phyloP scores from a whole-genome alignment of 163 green algal species.

The Picocystis sp. region DNA sequence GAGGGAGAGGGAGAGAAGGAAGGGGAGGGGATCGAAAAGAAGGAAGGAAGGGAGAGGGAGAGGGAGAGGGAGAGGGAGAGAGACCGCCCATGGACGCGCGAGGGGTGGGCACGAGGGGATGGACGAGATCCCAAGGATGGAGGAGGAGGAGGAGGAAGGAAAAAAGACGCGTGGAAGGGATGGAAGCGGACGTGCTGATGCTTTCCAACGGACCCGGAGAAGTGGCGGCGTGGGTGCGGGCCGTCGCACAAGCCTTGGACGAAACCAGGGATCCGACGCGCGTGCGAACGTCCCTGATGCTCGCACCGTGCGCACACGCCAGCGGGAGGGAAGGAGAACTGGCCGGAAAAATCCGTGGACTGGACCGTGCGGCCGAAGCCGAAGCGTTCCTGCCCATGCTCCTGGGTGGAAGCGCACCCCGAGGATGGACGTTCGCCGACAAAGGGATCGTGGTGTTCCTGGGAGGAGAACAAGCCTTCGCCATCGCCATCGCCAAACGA shows the following conservation, averaged over 20 bases:
- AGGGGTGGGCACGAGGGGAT: no score
- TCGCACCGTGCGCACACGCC: constrained; percentile 17
- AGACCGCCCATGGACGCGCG: no score
- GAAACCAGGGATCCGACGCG: no score
- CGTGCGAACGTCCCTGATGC: constrained; percentile 16
- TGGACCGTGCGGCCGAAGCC: constrained; percentile 15
- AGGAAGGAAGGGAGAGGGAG: no score
- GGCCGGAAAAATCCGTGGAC: constrained; percentile 10
- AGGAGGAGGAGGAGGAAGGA: no score
- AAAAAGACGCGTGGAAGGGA: no score
- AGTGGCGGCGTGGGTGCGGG: constrained; percentile 15
- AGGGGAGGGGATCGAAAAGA: no score
- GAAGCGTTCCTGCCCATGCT: not conserved
- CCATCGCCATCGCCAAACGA: constrained; percentile 11
- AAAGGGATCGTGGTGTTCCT: constrained; percentile 18
- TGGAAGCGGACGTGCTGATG: constrained; percentile 11
- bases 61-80: no score
- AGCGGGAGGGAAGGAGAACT: constrained; percentile 10
- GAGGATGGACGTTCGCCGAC: constrained; percentile 12
- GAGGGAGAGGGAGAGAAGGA: no score
- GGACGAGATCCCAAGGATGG: no score
- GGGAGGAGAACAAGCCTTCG: constrained; percentile 20
- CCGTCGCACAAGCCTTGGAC: constrained; percentile 8
- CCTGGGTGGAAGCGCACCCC: not conserved
- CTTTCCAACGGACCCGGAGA: constrained; percentile 19